A percentile compares a stretch with the other conserved stretches of the same genome.
Conservation (phyloP, 768 basidiomycete species). For the Hericium erinaceus region DNA sequence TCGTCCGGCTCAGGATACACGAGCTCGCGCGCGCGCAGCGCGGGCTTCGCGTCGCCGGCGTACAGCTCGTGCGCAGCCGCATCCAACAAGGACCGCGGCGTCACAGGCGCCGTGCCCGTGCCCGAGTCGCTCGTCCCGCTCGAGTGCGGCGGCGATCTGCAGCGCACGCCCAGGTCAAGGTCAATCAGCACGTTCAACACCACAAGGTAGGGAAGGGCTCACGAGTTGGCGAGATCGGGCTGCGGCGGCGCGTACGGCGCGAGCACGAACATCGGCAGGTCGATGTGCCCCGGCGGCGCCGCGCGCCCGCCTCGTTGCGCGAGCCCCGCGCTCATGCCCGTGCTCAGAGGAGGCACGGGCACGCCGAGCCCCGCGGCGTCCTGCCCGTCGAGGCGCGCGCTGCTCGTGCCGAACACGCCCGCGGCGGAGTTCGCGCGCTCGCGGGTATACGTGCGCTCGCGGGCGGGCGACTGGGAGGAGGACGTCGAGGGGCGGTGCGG, state of each 20-base stretch:
- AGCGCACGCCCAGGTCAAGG: too few species aligned
- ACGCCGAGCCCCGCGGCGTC: background rate
- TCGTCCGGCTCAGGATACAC: background rate
- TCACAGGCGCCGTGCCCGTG: background rate
- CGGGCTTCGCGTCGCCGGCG: too few species aligned
- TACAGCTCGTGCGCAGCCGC: background rate
- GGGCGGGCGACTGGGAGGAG: background rate
- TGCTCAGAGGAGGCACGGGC: background rate
- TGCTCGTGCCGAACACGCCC: background rate
- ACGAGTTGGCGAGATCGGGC: background rate
- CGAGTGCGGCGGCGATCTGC: background rate
- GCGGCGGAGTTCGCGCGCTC: slow-evolving; percentile 6
- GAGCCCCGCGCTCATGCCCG: background rate
- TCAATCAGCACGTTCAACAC: too few species aligned
- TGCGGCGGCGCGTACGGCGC: background rate
- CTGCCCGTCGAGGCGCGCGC: background rate
- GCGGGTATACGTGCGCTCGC: background rate
- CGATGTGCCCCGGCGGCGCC: background rate
- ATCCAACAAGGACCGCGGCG: background rate
- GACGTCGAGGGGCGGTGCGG: background rate
- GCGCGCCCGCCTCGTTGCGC: background rate
- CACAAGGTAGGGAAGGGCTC: too few species aligned
- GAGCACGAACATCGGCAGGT: background rate
- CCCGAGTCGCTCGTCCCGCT: background rate
- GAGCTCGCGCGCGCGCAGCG: background rate